Conservation (phyloP, 1,139 yeast species). For the Arxiozyma heterogenica region DNA sequence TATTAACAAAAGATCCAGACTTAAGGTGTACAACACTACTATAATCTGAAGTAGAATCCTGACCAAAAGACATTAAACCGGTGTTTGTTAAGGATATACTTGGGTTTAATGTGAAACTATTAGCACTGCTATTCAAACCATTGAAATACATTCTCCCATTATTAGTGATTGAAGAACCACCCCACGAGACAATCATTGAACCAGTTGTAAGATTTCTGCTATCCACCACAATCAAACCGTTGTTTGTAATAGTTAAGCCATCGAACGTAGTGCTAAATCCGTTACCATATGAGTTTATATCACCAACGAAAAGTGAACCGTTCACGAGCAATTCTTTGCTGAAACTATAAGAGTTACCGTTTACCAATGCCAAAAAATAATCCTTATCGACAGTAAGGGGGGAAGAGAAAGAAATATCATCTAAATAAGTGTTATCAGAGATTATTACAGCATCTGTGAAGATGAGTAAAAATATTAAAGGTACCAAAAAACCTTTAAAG, state of each 20-base stretch:
- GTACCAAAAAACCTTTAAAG: slow-evolving; percentile 1
- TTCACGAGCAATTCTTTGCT: slow-evolving; percentile 7
- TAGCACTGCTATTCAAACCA: slow-evolving; percentile 3
- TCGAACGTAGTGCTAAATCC: too few species aligned
- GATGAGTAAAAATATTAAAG: too few species aligned
- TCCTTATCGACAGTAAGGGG: too few species aligned
- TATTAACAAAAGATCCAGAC: too few species aligned
- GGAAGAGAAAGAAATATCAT: too few species aligned
- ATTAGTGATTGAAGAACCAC: slow-evolving; percentile 9
- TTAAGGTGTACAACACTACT: too few species aligned
- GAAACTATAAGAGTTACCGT: too few species aligned
- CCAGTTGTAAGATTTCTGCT: slow-evolving; percentile 8
- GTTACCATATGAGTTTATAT: slow-evolving; percentile 4
- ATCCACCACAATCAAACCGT: slow-evolving; percentile 12
- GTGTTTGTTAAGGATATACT: slow-evolving; percentile 7
- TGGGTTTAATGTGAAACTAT: slow-evolving; percentile 8
- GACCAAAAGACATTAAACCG: slow-evolving; percentile 11
- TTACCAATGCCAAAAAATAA: too few species aligned
- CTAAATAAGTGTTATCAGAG: too few species aligned
- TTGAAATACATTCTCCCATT: slow-evolving; percentile 11
- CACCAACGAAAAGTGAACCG: slow-evolving; percentile 13
- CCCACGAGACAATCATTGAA: slow-evolving; percentile 9
- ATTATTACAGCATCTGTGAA: too few species aligned
- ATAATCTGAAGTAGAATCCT: too few species aligned
- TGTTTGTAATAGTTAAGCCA: slow-evolving; percentile 7